Evolutionary conservation across 192 early-diverging fungal species (phyloP), one percentile per base, ranked within the genome.

Genomic region (Linnemannia elongata): DNA sequence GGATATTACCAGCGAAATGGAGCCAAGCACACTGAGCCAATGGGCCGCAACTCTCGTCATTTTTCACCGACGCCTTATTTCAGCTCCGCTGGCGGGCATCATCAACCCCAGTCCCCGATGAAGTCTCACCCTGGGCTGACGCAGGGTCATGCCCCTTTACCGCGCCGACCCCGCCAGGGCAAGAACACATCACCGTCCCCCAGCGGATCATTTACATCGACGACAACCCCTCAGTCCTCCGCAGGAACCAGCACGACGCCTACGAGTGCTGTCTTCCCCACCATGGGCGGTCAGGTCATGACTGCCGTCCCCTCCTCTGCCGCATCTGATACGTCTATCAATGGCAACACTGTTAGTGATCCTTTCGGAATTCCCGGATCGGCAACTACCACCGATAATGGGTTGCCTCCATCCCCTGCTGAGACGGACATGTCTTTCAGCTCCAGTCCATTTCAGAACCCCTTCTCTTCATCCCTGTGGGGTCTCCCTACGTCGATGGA

Each of bases 61-160:
- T 87, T 87, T 38, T 81, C 85, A n/a, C 85, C 85, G 4, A 75
- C 85, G 22, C 85, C 85, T 8, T 87, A 87, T 45, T 87, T 78
- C 55, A 87, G 80, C 35, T 33, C 79, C 10, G 49, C 60, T 3
- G 54, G 79, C 6, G 63, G 69, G 17, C 79, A 81, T 45, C 76
- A 78, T 41, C 70, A 79, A 39, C 27, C 74, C 9, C 80, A 57
- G 22, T 41, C 24, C 6, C 41, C 42, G 18, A 52, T 81, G 74
- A 81, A 78, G n/a, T 30, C 79, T 3, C 85, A 87, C 30, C 85
- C 85, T 52, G 85, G 85, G 33, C 55, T 87, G 57, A 75, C 71
- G 13, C 80, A 81, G 17, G 84, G 85, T 35, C 85, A 87, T 42
- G 54, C 79, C 66, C 85, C 75, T 3, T 54, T 78, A 33, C 85